A percentile compares a stretch with the other conserved stretches of the same genome.
Evolutionary conservation across 148 eudicot species (phyloP).

Genomic region (Camellia granthamiana): DNA sequence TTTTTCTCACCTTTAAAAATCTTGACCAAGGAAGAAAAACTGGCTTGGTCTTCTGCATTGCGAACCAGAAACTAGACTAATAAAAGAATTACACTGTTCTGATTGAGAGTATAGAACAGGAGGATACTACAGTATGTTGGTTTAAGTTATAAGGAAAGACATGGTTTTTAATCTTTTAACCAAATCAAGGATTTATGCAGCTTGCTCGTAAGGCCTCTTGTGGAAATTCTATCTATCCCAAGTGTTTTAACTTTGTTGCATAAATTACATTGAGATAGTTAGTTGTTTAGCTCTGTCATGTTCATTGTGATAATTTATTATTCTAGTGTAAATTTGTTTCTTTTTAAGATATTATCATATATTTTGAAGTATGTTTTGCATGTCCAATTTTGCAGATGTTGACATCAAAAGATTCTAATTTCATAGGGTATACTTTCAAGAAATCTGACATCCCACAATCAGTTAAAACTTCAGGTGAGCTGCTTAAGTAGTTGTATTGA

Average conservation of each 20-base stretch:
- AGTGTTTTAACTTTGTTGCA: not conserved
- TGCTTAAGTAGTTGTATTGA: not conserved
- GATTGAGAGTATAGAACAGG: not conserved
- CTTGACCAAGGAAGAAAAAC: not conserved
- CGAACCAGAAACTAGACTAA: no score
- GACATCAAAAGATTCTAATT: slow-evolving; percentile 71
- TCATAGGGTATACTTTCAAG: slow-evolving; percentile 71
- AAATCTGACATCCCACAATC: slow-evolving; percentile 62
- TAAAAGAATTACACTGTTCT: not conserved
- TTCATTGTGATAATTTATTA: not conserved
- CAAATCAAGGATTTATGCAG: not conserved
- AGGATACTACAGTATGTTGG: not conserved
- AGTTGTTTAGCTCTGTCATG: not conserved
- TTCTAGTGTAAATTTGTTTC: not conserved
- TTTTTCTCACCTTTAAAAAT: not conserved
- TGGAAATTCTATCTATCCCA: not conserved
- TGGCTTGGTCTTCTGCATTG: not conserved
- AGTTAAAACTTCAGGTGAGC: slow-evolving; percentile 51
- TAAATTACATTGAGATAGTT: not conserved
- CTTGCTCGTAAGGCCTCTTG: not conserved
- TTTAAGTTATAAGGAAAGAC: not conserved
- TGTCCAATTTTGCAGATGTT: slow-evolving; percentile 51
- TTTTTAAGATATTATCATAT: not conserved
- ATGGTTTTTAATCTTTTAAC: not conserved
- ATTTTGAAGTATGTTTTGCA: not conserved